Percentiles rank a stretch among this genome's conserved stretches.
phyloP scores from a whole-genome alignment of 768 basidiomycete species.

The Infundibulicybe gibba region DNA sequence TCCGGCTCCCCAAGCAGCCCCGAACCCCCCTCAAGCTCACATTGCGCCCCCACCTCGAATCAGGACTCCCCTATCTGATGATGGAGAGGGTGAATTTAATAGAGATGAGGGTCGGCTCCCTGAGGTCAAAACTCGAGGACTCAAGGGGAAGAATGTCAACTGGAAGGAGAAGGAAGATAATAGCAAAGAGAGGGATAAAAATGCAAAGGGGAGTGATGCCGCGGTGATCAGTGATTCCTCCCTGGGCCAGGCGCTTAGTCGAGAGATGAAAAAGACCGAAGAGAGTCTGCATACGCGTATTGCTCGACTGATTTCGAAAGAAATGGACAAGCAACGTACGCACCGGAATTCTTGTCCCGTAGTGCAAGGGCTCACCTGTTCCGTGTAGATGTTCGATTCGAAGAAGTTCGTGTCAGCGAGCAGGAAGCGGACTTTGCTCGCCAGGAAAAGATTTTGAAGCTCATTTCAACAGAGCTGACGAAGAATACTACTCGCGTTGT shows the following conservation, averaged over 20 bases:
- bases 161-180: slow-evolving; percentile 60
- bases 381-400: slow-evolving; percentile 71
- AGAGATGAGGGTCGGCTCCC: slow-evolving; percentile 53
- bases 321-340: slow-evolving; percentile 89
- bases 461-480: slow-evolving; percentile 83
- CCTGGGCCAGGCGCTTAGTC: slow-evolving; percentile 56
- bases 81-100: slow-evolving; percentile 61
- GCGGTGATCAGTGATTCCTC: slow-evolving; percentile 45
- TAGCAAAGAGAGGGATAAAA: slow-evolving; percentile 43
- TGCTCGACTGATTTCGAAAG: slow-evolving; percentile 76
- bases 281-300: slow-evolving; percentile 75
- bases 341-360: slow-evolving; percentile 10
- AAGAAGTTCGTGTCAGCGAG: slow-evolving; percentile 75
- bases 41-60: slow-evolving; percentile 32
- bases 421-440: slow-evolving; percentile 79
- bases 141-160: slow-evolving; percentile 57
- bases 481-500: slow-evolving; percentile 88
- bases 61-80: slow-evolving; percentile 74
- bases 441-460: slow-evolving; percentile 86
- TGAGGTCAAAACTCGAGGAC: slow-evolving; percentile 38
- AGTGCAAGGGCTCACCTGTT: neutral
- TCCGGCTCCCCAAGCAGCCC: slow-evolving; percentile 17
- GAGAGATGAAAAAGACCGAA: slow-evolving; percentile 83
- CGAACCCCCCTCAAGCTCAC: slow-evolving; percentile 12
- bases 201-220: slow-evolving; percentile 40